phyloP scores from a whole-genome alignment of 768 basidiomycete genomes.

The Psilocybe subaeruginosa region DNA sequence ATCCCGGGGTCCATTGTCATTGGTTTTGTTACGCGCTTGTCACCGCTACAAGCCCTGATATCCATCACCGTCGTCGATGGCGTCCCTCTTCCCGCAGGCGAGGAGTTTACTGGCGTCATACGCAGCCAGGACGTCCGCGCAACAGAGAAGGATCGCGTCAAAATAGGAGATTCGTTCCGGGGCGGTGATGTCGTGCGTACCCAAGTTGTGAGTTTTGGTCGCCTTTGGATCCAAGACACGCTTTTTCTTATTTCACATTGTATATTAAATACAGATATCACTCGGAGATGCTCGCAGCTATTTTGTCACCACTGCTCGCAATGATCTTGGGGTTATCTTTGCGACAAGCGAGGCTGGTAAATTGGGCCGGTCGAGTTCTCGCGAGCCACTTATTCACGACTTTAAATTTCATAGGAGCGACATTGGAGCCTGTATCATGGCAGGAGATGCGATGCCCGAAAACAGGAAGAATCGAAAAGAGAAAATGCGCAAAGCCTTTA shows the following conservation, averaged over 20 bases:
- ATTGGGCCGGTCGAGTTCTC: conserved; percentile 20
- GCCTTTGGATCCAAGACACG: background rate
- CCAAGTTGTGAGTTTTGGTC: conserved; percentile 63
- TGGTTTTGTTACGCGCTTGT: conserved; percentile 81
- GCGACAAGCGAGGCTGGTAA: conserved; percentile 86
- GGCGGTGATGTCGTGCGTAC: conserved; percentile 91
- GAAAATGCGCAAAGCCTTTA: conserved; percentile 89
- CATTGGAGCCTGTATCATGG: conserved; percentile 88
- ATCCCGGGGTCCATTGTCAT: conserved; percentile 76
- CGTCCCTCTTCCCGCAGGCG: conserved; percentile 76
- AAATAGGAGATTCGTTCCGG: conserved; percentile 89
- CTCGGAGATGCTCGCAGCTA: conserved; percentile 91
- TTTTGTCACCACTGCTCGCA: conserved; percentile 88
- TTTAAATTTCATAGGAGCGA: conserved; percentile 53
- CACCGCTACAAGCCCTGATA: conserved; percentile 80
- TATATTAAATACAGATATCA: conserved; percentile 56
- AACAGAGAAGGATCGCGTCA: conserved; percentile 89
- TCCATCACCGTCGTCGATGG: conserved; percentile 90
- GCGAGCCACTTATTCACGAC: background rate
- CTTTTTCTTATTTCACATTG: background rate
- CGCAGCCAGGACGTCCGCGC: conserved; percentile 87
- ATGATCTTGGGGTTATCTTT: conserved; percentile 90
- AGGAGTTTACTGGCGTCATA: conserved; percentile 90
- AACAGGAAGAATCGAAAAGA: conserved; percentile 77
- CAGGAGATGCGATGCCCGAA: conserved; percentile 89